Evolutionary conservation across 805 yeast species (phyloP).

Genomic region (Tetrapisispora fleetii): DNA sequence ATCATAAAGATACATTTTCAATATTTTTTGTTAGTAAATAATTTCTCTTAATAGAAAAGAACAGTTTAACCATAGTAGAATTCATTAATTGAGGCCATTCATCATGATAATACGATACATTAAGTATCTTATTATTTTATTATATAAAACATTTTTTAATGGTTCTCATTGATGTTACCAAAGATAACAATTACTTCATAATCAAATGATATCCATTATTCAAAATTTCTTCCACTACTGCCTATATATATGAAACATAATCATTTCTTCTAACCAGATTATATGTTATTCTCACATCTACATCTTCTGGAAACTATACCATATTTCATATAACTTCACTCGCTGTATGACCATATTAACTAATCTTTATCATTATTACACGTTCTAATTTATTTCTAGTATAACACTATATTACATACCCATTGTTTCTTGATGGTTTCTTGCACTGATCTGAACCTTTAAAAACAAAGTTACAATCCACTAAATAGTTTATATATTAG

Average conservation of each 20-base stretch:
- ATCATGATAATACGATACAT: not conserved
- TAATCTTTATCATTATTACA: not conserved
- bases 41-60: too few relatives aligned
- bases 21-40: constrained; percentile 7
- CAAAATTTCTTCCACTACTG: not conserved
- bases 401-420: constrained; percentile 24
- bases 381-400: not conserved
- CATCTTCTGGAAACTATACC: too few relatives aligned
- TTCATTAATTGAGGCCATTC: too few relatives aligned
- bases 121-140: not conserved
- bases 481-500: not conserved
- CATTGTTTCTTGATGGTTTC: constrained; percentile 30
- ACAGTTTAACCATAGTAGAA: not conserved
- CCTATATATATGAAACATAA: not conserved
- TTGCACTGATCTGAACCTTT: constrained; percentile 1
- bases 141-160: too few relatives aligned
- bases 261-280: too few relatives aligned
- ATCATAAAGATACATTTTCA: not conserved
- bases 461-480: not conserved
- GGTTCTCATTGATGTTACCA: too few relatives aligned
- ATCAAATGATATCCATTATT: not conserved
- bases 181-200: too few relatives aligned
- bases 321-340: too few relatives aligned
- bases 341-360: not conserved
- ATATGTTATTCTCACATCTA: not conserved